phyloP scores from a whole-genome alignment of 805 yeast species.

The Metschnikowia reukaufii region DNA sequence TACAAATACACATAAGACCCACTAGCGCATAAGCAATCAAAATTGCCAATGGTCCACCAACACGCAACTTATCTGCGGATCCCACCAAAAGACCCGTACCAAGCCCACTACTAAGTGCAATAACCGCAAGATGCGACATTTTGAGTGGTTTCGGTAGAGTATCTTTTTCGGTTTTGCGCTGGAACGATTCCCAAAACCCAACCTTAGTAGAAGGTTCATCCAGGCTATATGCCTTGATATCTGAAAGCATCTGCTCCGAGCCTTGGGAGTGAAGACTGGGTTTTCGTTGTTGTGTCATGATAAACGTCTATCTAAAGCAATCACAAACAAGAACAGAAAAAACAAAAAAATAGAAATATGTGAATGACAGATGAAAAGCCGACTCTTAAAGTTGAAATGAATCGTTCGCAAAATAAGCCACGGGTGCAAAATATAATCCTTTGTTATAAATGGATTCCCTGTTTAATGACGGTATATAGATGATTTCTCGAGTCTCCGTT shows the following conservation, averaged over 20 bases:
- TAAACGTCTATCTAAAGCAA: background rate
- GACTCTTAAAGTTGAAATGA: too few relatives aligned
- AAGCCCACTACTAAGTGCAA: conserved; percentile 38
- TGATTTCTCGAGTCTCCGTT: too few relatives aligned
- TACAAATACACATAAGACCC: conserved; percentile 29
- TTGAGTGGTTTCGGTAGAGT: conserved; percentile 15
- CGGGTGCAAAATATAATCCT: too few relatives aligned
- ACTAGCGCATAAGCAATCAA: conserved; percentile 25
- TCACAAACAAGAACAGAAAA: background rate
- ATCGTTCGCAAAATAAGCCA: too few relatives aligned
- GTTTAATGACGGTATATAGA: too few relatives aligned
- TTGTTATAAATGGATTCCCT: too few relatives aligned
- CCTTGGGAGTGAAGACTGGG: conserved; percentile 3
- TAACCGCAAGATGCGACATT: conserved; percentile 31
- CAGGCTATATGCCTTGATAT: conserved; percentile 13
- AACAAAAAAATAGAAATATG: background rate
- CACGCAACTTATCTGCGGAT: conserved; percentile 28
- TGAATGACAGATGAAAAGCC: background rate
- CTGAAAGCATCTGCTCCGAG: conserved; percentile 10
- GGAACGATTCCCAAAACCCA: conserved; percentile 18
- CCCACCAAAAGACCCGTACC: conserved; percentile 47
- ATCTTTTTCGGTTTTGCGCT: conserved; percentile 15
- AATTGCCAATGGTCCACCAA: conserved; percentile 28
- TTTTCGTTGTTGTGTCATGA: background rate
- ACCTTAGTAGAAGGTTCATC: conserved; percentile 2